Evolutionary conservation across 768 basidiomycete genomes (phyloP).

Genomic region (Hygrocybe punicea): DNA sequence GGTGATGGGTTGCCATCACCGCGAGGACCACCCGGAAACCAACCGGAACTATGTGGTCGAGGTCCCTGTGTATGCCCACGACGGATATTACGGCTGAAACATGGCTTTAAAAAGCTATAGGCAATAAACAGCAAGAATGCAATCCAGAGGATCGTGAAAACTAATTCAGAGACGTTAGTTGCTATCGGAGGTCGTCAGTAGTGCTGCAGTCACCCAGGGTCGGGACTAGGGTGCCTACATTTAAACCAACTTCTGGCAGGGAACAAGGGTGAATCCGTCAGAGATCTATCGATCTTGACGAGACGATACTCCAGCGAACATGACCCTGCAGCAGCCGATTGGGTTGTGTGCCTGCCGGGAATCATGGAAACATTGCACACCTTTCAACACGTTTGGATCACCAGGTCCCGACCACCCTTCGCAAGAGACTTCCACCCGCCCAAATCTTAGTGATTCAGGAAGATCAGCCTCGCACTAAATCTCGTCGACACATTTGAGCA

Average conservation of each 20-base stretch:
- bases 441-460: constrained; percentile 77
- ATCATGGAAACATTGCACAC: constrained; percentile 35
- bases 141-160: constrained; percentile 60
- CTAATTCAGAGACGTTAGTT: constrained; percentile 43
- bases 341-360: neutral
- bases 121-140: constrained; percentile 49
- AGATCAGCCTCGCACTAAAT: constrained; percentile 84
- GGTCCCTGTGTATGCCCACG: constrained; percentile 32
- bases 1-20: constrained; percentile 40
- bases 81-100: constrained; percentile 36
- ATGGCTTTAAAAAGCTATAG: constrained; percentile 59
- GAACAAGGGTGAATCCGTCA: constrained; percentile 30
- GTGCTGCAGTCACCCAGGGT: neutral
- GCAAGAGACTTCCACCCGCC: constrained; percentile 80
- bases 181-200: constrained; percentile 32
- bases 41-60: constrained; percentile 36
- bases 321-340: constrained; percentile 51
- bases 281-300: constrained; percentile 56
- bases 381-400: constrained; percentile 82
- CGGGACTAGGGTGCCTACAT: neutral
- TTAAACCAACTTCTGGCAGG: constrained; percentile 1
- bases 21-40: constrained; percentile 51
- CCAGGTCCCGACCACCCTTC: constrained; percentile 87
- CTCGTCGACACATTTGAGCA: neutral
- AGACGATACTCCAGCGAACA: constrained; percentile 85